phyloP scores from a whole-genome alignment of 2,329 filamentous ascomycete species.

The Colletotrichum tropicicola region DNA sequence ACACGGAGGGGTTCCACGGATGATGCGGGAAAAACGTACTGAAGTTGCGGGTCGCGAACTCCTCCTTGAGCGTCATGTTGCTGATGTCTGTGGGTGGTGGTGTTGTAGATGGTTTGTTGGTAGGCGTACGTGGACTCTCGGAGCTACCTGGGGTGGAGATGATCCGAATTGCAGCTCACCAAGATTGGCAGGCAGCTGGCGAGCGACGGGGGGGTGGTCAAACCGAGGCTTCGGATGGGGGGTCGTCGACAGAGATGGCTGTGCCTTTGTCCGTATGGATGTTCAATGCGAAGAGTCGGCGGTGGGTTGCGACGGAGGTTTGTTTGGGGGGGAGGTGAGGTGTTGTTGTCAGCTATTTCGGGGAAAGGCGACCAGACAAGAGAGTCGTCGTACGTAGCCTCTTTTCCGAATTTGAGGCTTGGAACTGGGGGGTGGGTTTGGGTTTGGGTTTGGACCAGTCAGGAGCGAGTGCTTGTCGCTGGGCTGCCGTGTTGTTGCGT shows the following conservation, averaged over 20 bases:
- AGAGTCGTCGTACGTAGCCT: slow-evolving; percentile 30
- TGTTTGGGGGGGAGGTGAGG: slow-evolving; percentile 1
- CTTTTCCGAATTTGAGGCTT: slow-evolving; percentile 30
- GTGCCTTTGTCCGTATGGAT: background rate
- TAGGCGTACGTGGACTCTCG: slow-evolving; percentile 29
- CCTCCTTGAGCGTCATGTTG: slow-evolving; percentile 77
- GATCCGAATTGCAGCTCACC: slow-evolving; percentile 29
- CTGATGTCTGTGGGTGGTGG: slow-evolving; percentile 34
- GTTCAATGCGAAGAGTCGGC: background rate
- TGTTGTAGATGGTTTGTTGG: slow-evolving; percentile 11
- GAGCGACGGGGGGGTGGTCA: background rate
- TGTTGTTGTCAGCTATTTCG: slow-evolving; percentile 27
- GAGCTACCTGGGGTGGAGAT: slow-evolving; percentile 29
- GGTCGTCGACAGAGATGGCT: background rate
- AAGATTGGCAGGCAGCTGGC: slow-evolving; percentile 9
- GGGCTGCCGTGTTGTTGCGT: background rate
- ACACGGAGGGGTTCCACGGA: slow-evolving; percentile 10
- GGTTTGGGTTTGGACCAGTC: slow-evolving; percentile 15
- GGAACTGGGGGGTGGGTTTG: slow-evolving; percentile 17
- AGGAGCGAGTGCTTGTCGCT: background rate
- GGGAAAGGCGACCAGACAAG: slow-evolving; percentile 15
- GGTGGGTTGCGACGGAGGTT: background rate
- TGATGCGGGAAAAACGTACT: slow-evolving; percentile 59
- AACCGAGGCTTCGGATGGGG: background rate
- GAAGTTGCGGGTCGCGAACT: slow-evolving; percentile 78